These are phyloP conservation scores for Populus pruinosa DNA, from an alignment of 345 rosid genomes.

Conservation along the genomic window DNA sequence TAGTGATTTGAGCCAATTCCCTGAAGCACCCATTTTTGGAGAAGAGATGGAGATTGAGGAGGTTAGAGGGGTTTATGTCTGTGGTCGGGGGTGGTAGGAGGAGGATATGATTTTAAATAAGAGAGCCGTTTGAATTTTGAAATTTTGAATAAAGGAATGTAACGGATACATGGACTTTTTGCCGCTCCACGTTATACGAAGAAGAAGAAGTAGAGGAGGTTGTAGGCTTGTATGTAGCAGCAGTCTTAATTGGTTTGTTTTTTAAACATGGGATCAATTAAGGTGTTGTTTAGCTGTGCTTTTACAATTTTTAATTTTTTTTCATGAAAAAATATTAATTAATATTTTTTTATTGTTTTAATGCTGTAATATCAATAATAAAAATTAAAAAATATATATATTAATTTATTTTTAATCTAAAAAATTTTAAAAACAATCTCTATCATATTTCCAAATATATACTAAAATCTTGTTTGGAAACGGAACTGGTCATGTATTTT, in stretches of 20 bases:
- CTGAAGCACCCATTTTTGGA: conserved; percentile 59
- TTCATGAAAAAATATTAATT: no score
- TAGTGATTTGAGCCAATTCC: conserved; percentile 72
- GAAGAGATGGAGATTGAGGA: not conserved
- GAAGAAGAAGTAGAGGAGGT: no score
- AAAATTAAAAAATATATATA: no score
- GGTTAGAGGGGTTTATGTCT: not conserved
- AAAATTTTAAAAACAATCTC: no score
- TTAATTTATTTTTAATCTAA: no score
- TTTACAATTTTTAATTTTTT: no score
- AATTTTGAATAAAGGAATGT: conserved; percentile 28
- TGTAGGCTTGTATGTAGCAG: not conserved
- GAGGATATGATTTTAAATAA: not conserved
- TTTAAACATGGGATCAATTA: no score
- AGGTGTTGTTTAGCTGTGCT: no score
- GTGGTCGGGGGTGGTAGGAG: not conserved
- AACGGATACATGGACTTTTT: conserved; percentile 31
- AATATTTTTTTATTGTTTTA: no score
- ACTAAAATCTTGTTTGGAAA: no score
- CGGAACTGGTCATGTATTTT: accelerated
- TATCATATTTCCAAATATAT: accelerated
- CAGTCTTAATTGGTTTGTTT: no score
- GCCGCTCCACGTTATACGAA: not conserved
- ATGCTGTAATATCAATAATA: no score
- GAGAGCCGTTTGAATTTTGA: conserved; percentile 46